A percentile compares a stretch with the other conserved stretches of the same genome.
phyloP scores from a whole-genome alignment of 306 rosid species.

The Arachis hypogaea region DNA sequence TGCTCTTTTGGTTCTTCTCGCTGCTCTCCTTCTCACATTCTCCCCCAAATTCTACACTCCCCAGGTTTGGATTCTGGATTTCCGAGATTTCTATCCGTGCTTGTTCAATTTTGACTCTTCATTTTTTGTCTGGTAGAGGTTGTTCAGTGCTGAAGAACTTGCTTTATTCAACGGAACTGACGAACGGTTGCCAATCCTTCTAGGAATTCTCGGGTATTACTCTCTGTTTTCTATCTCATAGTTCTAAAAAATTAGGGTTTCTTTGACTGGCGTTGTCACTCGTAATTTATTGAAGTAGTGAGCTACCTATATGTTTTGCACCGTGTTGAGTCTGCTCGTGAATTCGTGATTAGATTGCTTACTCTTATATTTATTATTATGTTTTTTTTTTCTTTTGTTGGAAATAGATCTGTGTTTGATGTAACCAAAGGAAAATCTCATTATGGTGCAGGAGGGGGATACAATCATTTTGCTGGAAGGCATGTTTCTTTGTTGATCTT shows the following conservation, averaged over 20 bases:
- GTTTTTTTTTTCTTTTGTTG: conserved; percentile 13
- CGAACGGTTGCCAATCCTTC: conserved; percentile 64
- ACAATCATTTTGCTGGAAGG: conserved; percentile 97
- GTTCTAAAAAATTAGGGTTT: neutral
- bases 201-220: conserved; percentile 90
- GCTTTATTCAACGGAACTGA: conserved; percentile 86
- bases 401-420: conserved; percentile 80
- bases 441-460: conserved; percentile 89
- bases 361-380: conserved; percentile 11
- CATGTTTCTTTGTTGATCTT: conserved; percentile 27
- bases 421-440: conserved; percentile 94
- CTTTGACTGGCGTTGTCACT: neutral
- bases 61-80: conserved; percentile 45
- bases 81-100: neutral
- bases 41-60: conserved; percentile 43
- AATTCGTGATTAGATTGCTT: neutral
- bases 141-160: conserved; percentile 72
- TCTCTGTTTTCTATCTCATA: conserved; percentile 1
- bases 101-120: conserved; percentile 35
- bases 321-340: neutral
- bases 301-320: neutral
- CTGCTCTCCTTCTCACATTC: conserved; percentile 49
- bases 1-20: conserved; percentile 46
- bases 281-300: neutral
- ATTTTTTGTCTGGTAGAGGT: conserved; percentile 53